A percentile compares a stretch with the other conserved stretches of the same genome.
Evolutionary conservation across 495 filamentous ascomycete genomes (phyloP).

Genomic region (Penicillium maclennaniae): DNA sequence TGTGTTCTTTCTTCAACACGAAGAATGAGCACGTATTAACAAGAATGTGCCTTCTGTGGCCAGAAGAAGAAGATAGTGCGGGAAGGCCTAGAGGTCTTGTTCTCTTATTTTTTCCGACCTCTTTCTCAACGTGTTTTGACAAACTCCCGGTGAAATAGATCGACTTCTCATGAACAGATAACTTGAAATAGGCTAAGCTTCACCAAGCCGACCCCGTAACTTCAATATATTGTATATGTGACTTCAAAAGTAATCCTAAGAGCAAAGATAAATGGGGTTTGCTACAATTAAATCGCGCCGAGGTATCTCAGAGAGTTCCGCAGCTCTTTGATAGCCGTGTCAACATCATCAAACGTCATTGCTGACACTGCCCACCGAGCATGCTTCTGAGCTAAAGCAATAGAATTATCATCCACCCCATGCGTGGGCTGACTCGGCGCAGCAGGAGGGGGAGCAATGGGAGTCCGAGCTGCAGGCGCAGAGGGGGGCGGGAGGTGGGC

Average conservation of each 20-base stretch:
- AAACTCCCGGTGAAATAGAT: too few species aligned
- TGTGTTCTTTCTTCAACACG: neutral
- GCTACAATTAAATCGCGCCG: constrained; percentile 29
- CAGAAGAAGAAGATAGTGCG: too few species aligned
- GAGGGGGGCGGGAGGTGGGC: constrained; percentile 22
- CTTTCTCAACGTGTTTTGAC: too few species aligned
- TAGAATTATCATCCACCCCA: constrained; percentile 65
- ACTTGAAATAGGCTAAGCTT: too few species aligned
- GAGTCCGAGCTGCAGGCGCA: constrained; percentile 9
- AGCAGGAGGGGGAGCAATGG: constrained; percentile 18
- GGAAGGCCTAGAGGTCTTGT: too few species aligned
- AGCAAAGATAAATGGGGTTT: neutral
- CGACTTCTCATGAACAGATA: too few species aligned
- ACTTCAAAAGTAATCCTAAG: neutral
- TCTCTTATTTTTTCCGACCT: too few species aligned
- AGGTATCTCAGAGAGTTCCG: constrained; percentile 59
- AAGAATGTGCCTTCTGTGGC: too few species aligned
- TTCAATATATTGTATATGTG: neutral
- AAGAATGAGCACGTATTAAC: neutral
- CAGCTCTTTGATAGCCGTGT: constrained; percentile 85
- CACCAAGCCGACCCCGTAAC: too few species aligned
- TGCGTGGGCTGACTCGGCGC: constrained; percentile 24
- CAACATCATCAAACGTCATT: constrained; percentile 91
- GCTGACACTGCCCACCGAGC: constrained; percentile 97
- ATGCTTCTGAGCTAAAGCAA: constrained; percentile 84